Evolutionary conservation across 83 land plant species (phyloP).

Genomic region (Diphasiastrum complanatum): DNA sequence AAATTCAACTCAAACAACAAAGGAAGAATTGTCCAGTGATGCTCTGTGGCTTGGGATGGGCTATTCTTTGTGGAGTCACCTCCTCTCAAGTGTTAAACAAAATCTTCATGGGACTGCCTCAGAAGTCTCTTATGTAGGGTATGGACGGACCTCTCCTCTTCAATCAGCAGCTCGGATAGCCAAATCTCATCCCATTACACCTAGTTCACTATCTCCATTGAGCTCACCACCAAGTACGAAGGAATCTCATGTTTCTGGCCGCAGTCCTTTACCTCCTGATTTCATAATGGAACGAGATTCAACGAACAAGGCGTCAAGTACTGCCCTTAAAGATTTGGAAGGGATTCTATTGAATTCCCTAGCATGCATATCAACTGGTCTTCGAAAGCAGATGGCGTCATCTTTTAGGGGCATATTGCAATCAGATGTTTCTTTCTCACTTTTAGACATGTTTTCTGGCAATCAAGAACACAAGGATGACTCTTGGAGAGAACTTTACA

Average conservation of each 20-base stretch:
- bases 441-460: too few relatives aligned
- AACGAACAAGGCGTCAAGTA: too few relatives aligned
- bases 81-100: conserved; percentile 30
- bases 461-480: too few relatives aligned
- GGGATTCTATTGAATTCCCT: conserved; percentile 14
- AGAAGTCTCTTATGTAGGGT: conserved; percentile 14
- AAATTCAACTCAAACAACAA: conserved; percentile 7
- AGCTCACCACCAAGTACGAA: conserved; percentile 20
- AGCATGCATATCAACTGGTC: conserved; percentile 21
- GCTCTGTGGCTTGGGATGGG: conserved; percentile 57
- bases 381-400: conserved; percentile 21
- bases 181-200: neutral
- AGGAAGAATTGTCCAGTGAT: conserved; percentile 33
- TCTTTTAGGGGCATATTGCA: conserved; percentile 11
- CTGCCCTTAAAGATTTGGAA: too few relatives aligned
- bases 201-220: neutral
- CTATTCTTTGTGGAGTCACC: conserved; percentile 54
- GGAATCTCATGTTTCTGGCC: conserved; percentile 24
- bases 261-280: too few relatives aligned
- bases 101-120: conserved; percentile 26
- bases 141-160: conserved; percentile 16
- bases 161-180: conserved; percentile 11
- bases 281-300: too few relatives aligned
- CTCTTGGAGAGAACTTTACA: too few relatives aligned
- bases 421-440: too few relatives aligned